Percentiles rank a stretch among this genome's conserved stretches.
These are phyloP conservation scores for Beauveria bassiana DNA, from an alignment of 2,329 filamentous ascomycete species.

Conservation along the genomic window DNA sequence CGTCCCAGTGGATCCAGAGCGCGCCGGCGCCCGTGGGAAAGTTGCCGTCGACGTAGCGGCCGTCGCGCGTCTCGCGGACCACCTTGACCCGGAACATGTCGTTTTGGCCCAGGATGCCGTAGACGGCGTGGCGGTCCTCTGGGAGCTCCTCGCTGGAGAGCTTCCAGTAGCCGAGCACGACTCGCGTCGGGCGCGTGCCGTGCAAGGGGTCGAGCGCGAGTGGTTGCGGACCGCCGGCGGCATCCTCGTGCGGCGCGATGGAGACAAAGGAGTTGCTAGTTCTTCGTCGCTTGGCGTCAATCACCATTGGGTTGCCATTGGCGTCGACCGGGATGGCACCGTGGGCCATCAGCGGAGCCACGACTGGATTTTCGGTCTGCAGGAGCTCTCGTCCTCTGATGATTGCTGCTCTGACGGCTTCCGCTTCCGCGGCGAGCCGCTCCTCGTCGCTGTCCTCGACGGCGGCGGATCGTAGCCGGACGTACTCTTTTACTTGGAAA, in stretches of 20 bases:
- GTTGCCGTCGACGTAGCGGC: constrained; percentile 49
- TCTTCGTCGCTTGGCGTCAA: constrained; percentile 39
- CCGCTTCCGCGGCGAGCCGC: constrained; percentile 29
- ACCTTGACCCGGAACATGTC: constrained; percentile 60
- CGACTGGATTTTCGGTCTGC: constrained; percentile 32
- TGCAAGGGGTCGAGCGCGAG: constrained; percentile 34
- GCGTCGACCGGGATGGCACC: constrained; percentile 40
- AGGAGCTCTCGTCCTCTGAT: constrained; percentile 36
- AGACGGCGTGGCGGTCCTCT: constrained; percentile 52
- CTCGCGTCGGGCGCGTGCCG: constrained; percentile 48
- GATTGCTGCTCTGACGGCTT: constrained; percentile 40
- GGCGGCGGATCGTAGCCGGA: constrained; percentile 42
- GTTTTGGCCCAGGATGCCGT: constrained; percentile 53
- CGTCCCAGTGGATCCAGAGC: constrained; percentile 56
- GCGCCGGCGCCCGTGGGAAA: constrained; percentile 53
- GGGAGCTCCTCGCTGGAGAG: constrained; percentile 40
- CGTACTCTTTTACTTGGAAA: constrained; percentile 54
- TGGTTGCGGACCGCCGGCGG: neutral
- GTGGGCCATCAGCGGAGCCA: constrained; percentile 41
- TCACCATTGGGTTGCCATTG: neutral
- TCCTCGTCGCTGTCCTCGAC: constrained; percentile 31
- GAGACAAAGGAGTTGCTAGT: constrained; percentile 15
- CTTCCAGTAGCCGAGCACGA: constrained; percentile 53
- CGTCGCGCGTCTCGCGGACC: constrained; percentile 51
- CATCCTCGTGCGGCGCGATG: constrained; percentile 3